phyloP scores from a whole-genome alignment of 2,329 filamentous ascomycete species.

The Pseudopyricularia javanii region DNA sequence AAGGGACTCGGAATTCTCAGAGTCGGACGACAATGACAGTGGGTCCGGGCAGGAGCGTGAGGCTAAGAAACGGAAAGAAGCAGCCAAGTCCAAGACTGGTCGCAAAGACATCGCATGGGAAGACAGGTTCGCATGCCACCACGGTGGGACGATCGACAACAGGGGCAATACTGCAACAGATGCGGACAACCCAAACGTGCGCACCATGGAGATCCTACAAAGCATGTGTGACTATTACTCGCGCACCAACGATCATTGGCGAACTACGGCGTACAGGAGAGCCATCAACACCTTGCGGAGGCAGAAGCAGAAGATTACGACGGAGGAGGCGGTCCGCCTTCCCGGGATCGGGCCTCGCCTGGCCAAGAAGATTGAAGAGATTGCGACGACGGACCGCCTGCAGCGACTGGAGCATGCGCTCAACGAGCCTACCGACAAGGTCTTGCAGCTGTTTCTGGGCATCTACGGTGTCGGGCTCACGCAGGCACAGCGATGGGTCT shows the following conservation, averaged over 20 bases:
- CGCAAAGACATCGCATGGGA: constrained; percentile 23
- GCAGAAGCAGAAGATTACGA: constrained; percentile 51
- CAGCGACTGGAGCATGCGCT: constrained; percentile 59
- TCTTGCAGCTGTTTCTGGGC: constrained; percentile 58
- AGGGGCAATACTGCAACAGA: constrained; percentile 19
- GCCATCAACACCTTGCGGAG: constrained; percentile 62
- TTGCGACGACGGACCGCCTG: constrained; percentile 61
- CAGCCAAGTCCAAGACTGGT: constrained; percentile 8
- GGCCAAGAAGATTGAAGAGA: constrained; percentile 82
- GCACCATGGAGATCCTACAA: constrained; percentile 65
- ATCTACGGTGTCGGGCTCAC: constrained; percentile 67
- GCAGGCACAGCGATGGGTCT: constrained; percentile 65
- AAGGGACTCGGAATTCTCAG: constrained; percentile 7
- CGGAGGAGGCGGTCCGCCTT: constrained; percentile 53
- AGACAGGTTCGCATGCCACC: constrained; percentile 42
- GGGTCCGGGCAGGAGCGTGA: constrained; percentile 15
- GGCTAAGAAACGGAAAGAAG: constrained; percentile 9
- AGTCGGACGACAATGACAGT: constrained; percentile 5
- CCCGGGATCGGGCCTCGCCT: constrained; percentile 60
- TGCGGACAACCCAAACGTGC: constrained; percentile 53
- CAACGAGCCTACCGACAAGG: constrained; percentile 50
- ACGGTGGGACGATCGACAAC: constrained; percentile 25
- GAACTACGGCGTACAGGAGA: constrained; percentile 62
- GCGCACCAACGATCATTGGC: constrained; percentile 65
- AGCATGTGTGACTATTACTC: constrained; percentile 71